These are phyloP conservation scores for Debaryomycetaceae sp. DNA, from an alignment of 1,139 yeast species.

Conservation along the genomic window DNA sequence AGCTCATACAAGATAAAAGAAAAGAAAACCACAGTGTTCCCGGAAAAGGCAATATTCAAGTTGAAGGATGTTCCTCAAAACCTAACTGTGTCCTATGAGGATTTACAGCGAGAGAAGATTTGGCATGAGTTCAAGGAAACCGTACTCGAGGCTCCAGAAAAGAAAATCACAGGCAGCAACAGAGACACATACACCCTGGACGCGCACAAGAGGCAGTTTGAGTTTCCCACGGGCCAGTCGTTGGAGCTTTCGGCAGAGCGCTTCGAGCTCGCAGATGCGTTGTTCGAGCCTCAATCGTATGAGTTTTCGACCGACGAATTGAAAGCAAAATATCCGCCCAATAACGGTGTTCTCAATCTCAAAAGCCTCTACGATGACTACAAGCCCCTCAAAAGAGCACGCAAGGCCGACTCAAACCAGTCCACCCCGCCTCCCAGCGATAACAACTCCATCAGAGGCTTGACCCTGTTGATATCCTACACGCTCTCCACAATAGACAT, in stretches of 20 bases:
- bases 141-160: slow-evolving; percentile 52
- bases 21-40: slow-evolving; percentile 32
- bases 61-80: slow-evolving; percentile 25
- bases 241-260: slow-evolving; percentile 51
- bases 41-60: slow-evolving; percentile 30
- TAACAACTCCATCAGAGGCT: slow-evolving; percentile 38
- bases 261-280: slow-evolving; percentile 64
- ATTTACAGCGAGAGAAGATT: slow-evolving; percentile 28
- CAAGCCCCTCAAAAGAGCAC: slow-evolving; percentile 65
- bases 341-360: slow-evolving; percentile 34
- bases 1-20: slow-evolving; percentile 29
- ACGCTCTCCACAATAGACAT: slow-evolving; percentile 75
- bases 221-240: slow-evolving; percentile 68
- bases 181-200: slow-evolving; percentile 31
- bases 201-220: slow-evolving; percentile 55
- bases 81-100: slow-evolving; percentile 39
- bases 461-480: slow-evolving; percentile 67
- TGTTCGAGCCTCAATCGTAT: slow-evolving; percentile 62
- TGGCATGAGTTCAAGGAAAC: slow-evolving; percentile 68
- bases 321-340: slow-evolving; percentile 27
- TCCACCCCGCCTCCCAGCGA: slow-evolving; percentile 37
- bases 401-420: slow-evolving; percentile 38
- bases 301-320: slow-evolving; percentile 24
- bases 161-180: slow-evolving; percentile 21
- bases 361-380: slow-evolving; percentile 53